phyloP scores from a whole-genome alignment of 257 asterid genomes.

The Lithospermum erythrorhizon region DNA sequence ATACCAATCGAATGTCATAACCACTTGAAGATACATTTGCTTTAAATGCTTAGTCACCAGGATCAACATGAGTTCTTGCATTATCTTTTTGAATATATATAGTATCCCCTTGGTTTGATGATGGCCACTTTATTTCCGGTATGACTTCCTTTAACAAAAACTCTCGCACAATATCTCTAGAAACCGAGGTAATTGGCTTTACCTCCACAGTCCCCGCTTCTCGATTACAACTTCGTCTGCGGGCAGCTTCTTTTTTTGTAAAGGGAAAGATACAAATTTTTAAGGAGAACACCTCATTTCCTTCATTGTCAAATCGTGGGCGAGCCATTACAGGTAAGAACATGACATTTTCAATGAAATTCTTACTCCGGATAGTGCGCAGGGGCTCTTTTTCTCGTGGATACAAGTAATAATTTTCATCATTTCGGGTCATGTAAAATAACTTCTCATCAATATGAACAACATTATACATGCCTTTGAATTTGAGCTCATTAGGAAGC shows the following conservation, averaged over 20 bases:
- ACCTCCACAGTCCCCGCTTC: background rate
- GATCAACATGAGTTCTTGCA: too few species aligned
- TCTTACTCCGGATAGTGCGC: background rate
- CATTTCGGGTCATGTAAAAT: background rate
- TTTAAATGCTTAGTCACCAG: background rate
- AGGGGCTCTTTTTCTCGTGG: background rate
- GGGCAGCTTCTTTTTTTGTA: too few species aligned
- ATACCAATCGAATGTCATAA: background rate
- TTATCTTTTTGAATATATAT: too few species aligned
- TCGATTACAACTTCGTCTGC: background rate
- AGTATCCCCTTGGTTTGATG: too few species aligned
- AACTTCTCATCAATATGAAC: background rate
- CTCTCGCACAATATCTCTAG: too few species aligned
- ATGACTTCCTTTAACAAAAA: too few species aligned
- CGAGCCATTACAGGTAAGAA: slow-evolving; percentile 2
- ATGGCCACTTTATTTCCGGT: too few species aligned
- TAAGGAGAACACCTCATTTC: background rate
- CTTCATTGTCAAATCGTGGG: background rate
- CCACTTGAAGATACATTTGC: background rate
- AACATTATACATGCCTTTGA: background rate
- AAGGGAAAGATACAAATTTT: background rate
- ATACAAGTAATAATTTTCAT: background rate
- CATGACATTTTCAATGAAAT: background rate
- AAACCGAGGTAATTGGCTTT: background rate
- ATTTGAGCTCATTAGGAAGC: background rate